A percentile compares a stretch with the other conserved stretches of the same genome.
phyloP scores from a whole-genome alignment of 306 rosid species.

The Prunus davidiana region DNA sequence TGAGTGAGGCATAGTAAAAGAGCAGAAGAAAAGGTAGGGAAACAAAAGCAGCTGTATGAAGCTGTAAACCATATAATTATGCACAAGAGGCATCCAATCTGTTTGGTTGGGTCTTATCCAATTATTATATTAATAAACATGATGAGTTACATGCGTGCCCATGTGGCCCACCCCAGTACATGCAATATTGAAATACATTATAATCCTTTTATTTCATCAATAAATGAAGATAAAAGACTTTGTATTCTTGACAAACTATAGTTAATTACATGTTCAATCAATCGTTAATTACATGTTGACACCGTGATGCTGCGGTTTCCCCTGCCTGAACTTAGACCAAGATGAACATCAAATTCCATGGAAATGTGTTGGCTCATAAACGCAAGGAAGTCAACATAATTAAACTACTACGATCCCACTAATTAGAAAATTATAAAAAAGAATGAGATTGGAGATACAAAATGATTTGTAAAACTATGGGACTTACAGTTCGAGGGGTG shows the following conservation, averaged over 20 bases:
- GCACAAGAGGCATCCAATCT: neutral
- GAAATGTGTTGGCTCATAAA: constrained; percentile 3
- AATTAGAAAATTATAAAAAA: neutral
- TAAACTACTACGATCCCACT: neutral
- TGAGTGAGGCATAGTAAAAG: neutral
- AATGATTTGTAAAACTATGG: neutral
- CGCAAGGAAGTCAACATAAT: neutral
- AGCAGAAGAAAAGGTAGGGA: neutral
- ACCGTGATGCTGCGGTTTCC: neutral
- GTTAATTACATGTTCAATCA: neutral
- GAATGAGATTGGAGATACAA: neutral
- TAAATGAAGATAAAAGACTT: neutral
- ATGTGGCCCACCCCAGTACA: constrained; percentile 13
- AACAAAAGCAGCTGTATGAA: constrained; percentile 21
- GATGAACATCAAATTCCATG: neutral
- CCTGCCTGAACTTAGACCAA: neutral
- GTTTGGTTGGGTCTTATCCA: constrained; percentile 13
- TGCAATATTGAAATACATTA: neutral
- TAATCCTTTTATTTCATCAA: no score
- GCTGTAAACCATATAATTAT: constrained; percentile 24
- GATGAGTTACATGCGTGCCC: constrained; percentile 17
- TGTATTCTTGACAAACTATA: neutral
- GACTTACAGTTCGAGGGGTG: neutral
- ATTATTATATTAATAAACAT: constrained; percentile 8
- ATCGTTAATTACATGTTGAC: constrained; percentile 2